Evolutionary conservation across 2,329 filamentous ascomycete genomes (phyloP).

Genomic region (Ilyonectria robusta): DNA sequence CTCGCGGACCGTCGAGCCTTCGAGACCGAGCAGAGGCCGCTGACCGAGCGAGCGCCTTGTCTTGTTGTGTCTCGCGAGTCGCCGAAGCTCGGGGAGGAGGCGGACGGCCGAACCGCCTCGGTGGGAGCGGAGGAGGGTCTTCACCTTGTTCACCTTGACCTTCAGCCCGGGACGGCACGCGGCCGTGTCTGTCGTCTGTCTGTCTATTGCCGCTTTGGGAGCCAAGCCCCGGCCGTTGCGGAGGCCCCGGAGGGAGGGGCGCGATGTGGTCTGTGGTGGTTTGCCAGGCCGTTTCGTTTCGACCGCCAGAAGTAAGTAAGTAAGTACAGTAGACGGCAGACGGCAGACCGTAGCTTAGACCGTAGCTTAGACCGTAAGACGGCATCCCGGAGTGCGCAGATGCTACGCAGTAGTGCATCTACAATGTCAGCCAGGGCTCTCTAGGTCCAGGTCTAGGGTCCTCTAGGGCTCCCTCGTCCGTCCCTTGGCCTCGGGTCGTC

Average conservation of each 20-base stretch:
- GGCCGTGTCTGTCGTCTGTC: neutral
- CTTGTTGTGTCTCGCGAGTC: conserved; percentile 14
- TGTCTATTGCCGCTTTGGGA: conserved; percentile 21
- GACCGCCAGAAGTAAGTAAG: too few relatives aligned
- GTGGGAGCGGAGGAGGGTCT: conserved; percentile 10
- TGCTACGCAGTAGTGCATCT: neutral
- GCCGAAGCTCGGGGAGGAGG: conserved; percentile 4
- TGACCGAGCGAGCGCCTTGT: neutral
- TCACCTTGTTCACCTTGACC: neutral
- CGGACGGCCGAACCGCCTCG: conserved; percentile 10
- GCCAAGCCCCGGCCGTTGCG: conserved; percentile 23
- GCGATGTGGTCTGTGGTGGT: conserved; percentile 18
- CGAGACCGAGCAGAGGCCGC: neutral
- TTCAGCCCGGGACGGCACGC: neutral
- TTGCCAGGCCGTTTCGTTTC: neutral
- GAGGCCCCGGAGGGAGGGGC: conserved; percentile 21
- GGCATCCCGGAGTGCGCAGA: neutral
- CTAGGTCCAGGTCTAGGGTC: too few relatives aligned
- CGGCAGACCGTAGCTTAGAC: too few relatives aligned
- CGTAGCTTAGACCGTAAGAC: too few relatives aligned
- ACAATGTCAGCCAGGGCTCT: neutral
- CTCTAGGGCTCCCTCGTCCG: neutral
- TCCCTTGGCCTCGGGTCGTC: conserved; percentile 8
- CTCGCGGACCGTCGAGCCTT: neutral
- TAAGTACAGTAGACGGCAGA: too few relatives aligned